A percentile compares a stretch with the other conserved stretches of the same genome.
These are phyloP conservation scores for Hypomyces rosellus DNA, from an alignment of 2,329 filamentous ascomycete species.

Conservation along the genomic window DNA sequence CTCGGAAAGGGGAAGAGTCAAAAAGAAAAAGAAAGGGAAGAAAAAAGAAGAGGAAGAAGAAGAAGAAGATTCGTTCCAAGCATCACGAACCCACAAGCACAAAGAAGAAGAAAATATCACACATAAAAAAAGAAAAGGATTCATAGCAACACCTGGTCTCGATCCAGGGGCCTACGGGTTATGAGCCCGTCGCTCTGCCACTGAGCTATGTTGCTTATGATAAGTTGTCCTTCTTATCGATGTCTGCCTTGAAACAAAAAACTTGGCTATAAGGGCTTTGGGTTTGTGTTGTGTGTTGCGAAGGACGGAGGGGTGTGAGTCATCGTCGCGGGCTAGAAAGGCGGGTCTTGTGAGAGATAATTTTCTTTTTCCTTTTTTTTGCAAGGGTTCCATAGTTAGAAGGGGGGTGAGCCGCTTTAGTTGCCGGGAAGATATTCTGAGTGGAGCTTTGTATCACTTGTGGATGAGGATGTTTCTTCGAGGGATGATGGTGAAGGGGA, in stretches of 20 bases:
- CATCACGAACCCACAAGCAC: not conserved
- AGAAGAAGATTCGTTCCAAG: too few species aligned
- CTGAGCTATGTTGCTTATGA: conserved; percentile 20
- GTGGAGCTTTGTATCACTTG: too few species aligned
- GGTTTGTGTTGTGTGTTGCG: not conserved
- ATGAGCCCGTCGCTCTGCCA: conserved; percentile 27
- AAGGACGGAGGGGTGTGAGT: too few species aligned
- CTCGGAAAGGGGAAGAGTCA: not conserved
- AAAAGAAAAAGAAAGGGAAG: not conserved
- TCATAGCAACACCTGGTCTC: conserved; percentile 13
- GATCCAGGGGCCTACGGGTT: conserved; percentile 23
- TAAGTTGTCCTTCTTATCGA: not conserved
- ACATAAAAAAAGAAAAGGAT: conserved; percentile 8
- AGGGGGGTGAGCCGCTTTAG: too few species aligned
- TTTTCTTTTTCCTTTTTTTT: too few species aligned
- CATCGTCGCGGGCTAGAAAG: too few species aligned
- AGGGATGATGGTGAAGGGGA: too few species aligned
- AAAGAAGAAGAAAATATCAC: not conserved
- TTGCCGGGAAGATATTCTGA: too few species aligned
- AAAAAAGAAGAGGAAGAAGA: too few species aligned
- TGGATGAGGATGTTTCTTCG: too few species aligned
- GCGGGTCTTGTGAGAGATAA: too few species aligned
- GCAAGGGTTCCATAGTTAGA: too few species aligned
- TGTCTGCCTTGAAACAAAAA: not conserved
- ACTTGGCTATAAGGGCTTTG: not conserved